Conservation (phyloP, 352 stramenopile species). For the Aphanomyces invadans region DNA sequence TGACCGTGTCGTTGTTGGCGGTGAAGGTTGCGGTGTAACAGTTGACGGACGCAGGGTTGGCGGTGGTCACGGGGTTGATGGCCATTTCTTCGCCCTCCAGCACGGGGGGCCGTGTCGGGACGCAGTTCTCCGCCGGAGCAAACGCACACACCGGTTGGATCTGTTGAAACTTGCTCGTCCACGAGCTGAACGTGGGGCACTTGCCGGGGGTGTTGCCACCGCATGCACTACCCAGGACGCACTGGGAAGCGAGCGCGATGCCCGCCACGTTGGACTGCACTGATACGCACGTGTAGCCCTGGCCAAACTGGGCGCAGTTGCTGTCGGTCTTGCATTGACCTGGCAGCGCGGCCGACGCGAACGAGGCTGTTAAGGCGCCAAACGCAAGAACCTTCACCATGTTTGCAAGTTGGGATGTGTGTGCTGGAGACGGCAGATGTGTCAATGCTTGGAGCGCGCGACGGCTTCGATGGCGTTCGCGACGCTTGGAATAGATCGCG, state of each 20-base stretch:
- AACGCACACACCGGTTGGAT: slow-evolving; percentile 70
- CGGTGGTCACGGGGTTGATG: slow-evolving; percentile 25
- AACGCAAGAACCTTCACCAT: slow-evolving; percentile 4
- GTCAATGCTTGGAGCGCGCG: neutral
- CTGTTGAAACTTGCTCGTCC: slow-evolving; percentile 55
- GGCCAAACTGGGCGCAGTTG: slow-evolving; percentile 51
- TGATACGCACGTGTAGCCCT: slow-evolving; percentile 56
- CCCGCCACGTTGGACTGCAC: slow-evolving; percentile 51
- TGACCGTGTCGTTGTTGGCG: slow-evolving; percentile 32
- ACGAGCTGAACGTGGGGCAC: slow-evolving; percentile 67
- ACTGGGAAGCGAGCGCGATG: slow-evolving; percentile 60
- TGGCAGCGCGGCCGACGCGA: slow-evolving; percentile 30
- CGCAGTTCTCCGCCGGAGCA: slow-evolving; percentile 50
- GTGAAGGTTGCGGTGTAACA: slow-evolving; percentile 67
- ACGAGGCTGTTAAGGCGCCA: neutral
- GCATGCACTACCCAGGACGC: slow-evolving; percentile 54
- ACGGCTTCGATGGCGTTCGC: neutral
- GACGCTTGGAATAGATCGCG: neutral
- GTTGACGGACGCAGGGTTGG: slow-evolving; percentile 39
- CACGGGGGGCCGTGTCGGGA: slow-evolving; percentile 42
- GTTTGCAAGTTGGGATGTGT: neutral
- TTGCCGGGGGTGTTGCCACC: slow-evolving; percentile 48
- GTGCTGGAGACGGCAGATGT: neutral
- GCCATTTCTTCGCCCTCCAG: slow-evolving; percentile 9
- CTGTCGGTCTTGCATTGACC: slow-evolving; percentile 41